Conservation (phyloP, 345 rosid species). For the Litchi chinensis region DNA sequence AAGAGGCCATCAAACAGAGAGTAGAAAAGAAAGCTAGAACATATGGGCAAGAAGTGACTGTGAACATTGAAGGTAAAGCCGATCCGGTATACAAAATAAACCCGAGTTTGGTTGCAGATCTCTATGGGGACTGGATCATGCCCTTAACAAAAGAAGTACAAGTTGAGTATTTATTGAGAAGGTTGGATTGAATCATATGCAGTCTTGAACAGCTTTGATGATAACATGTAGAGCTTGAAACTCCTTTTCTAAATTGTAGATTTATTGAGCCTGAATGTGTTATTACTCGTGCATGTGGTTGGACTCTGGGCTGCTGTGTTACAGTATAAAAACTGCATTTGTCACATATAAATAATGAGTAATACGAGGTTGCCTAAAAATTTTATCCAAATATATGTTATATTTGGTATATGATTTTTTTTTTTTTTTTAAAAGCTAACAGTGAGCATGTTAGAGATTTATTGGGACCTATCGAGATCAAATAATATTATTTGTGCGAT, state of each 20-base stretch:
- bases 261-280: background rate
- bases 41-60: slow-evolving; percentile 54
- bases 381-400: too few relatives aligned
- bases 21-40: slow-evolving; percentile 70
- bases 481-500: too few relatives aligned
- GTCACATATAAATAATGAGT: too few relatives aligned
- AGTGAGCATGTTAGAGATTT: too few relatives aligned
- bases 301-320: background rate
- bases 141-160: slow-evolving; percentile 87
- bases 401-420: too few relatives aligned
- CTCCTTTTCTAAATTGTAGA: background rate
- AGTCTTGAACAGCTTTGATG: background rate
- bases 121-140: slow-evolving; percentile 81
- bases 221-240: background rate
- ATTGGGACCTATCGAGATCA: too few relatives aligned
- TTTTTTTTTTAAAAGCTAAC: too few relatives aligned
- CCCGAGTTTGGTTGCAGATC: slow-evolving; percentile 62
- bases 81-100: slow-evolving; percentile 60
- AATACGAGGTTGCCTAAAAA: too few relatives aligned
- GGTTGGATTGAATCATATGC: slow-evolving; percentile 49
- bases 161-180: slow-evolving; percentile 68
- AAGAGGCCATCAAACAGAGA: slow-evolving; percentile 60
- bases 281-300: background rate
- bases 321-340: background rate
- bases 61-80: slow-evolving; percentile 21